Base-by-base conservation (phyloP, 176 grass and related monocot genomes). In the Aegilops bicornis region DNA sequence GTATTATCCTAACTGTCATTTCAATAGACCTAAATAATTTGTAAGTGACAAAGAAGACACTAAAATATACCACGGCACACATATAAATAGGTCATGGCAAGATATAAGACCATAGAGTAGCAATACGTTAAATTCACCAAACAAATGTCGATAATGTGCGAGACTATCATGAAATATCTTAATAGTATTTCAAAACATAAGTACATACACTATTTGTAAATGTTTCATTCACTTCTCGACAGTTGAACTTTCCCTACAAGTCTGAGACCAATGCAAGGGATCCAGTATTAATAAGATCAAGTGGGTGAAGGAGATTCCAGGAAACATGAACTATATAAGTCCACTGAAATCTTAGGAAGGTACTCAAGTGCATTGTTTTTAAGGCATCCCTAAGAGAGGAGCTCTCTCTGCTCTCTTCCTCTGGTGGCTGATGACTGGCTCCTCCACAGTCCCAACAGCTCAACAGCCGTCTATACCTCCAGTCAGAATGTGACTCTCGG, bases 21-120 rank as follows among this genome's bases (percentile, higher is more conserved):
- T 82, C 79, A 82, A 1, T 43, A 69, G 45, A 82, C 29, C 30
- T 33, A 82, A 68, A 81, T 68, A 30, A 69, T 54, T 82, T 47
- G 39, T 67, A 69, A 6, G 22, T 71, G 78, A 80, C 66, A 86
- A 60, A 61, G 1, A 79, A 64, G 30, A 65, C 66, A 27, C 15
- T 76, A 20, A 20, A 52, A 65, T 20, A 35, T 31, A 81, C 33
- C 8, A 45, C 3, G 42, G 45, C 72, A n/a, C 61, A 50, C 42
- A 73, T 59, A 50, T 71, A 25, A 77, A 79, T 22, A 14, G 59
- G 37, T 24, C 58, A 75, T 19, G 63, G 24, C 9, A 12, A 62
- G 62, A 78, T n/a, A 20, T 54, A 48, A 33, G 52, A 83, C 37
- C 15, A 84, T 39, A 40, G 20, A 77, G 19, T 65, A 10, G 33